Evolutionary conservation across 2,329 filamentous ascomycete species (phyloP), one percentile per base, ranked within the genome.

Genomic region (Zelopaecilomyces penicillatus): DNA sequence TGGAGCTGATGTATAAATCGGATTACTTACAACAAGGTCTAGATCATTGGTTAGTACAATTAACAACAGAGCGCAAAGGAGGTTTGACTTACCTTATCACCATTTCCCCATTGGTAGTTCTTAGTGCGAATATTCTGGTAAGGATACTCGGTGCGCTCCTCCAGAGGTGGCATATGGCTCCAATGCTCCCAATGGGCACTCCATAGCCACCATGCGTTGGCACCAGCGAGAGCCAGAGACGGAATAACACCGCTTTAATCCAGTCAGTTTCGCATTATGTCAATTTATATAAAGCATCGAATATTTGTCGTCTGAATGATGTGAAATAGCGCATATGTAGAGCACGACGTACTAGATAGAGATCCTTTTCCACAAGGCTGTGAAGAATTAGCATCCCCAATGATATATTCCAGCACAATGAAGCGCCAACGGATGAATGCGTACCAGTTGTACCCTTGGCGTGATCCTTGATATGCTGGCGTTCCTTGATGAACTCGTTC

Each of bases 91-190:
- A 88, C 86, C 86, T 97, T 93, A 74, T 98, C 93, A 64, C 93
- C 93, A 64, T 97, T 76, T 55, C 91, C 90, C 86, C 86, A 98
- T 62, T 80, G 82, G 77, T 71, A 98, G 80, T 95, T 96, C 83
- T 93, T 96, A 67, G 80, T 79, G 66, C 93, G 86, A 68, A 98
- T 86, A 78, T 98, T 98, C 80, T 95, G 87, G 82, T 95, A 98
- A 49, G 89, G 74, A 72, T 97, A 98, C 75, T 97, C 87, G 60
- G 78, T 71, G 63, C 87, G 85, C 74, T 98, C 93, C 75, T 95
- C 88, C 57, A 91, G 75, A 54, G 93, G 86, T 49, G 85, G 80
- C 68, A 87, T 71, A 73, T 97, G 91, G 43, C 68, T 71, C 80
- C 85, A 88, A 78, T 98, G 93, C 71, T 94, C 87, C 91, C 91